These are phyloP conservation scores for Quercus variabilis DNA, from an alignment of 306 rosid genomes.

Conservation along the genomic window DNA sequence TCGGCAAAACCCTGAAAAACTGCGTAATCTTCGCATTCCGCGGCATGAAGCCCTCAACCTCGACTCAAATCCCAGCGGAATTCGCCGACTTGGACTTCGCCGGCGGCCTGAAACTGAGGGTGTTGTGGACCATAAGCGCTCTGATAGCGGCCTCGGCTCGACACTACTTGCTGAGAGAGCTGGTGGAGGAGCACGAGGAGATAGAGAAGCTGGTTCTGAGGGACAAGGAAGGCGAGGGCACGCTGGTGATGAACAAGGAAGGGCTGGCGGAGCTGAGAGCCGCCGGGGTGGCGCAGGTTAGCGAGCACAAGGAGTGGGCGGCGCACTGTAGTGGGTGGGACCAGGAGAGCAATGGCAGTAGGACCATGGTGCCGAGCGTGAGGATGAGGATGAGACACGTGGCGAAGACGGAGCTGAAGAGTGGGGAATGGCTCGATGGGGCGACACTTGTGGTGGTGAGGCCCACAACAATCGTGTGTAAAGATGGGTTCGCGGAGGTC, in stretches of 20 bases:
- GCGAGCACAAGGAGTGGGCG: background rate
- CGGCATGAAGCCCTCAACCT: background rate
- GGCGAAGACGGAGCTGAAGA: constrained; percentile 25
- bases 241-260: constrained; percentile 33
- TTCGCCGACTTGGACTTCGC: constrained; percentile 15
- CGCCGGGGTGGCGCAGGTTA: background rate
- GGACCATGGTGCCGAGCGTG: constrained; percentile 43
- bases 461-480: constrained; percentile 10
- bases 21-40: constrained; percentile 43
- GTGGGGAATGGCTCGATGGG: constrained; percentile 33
- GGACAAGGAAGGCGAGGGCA: constrained; percentile 45
- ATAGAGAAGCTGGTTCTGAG: constrained; percentile 27
- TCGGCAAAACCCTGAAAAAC: constrained; percentile 26
- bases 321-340: background rate
- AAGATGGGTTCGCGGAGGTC: background rate
- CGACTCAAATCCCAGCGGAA: background rate
- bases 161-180: constrained; percentile 39
- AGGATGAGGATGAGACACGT: constrained; percentile 43
- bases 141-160: constrained; percentile 49
- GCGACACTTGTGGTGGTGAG: constrained; percentile 48
- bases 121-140: constrained; percentile 39
- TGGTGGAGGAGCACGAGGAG: constrained; percentile 29
- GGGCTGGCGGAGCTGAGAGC: constrained; percentile 27
- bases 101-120: constrained; percentile 37
- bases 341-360: constrained; percentile 13